Conservation (phyloP, 108 stramenopile genomes). For the Stephanodiscus minutulus region DNA sequence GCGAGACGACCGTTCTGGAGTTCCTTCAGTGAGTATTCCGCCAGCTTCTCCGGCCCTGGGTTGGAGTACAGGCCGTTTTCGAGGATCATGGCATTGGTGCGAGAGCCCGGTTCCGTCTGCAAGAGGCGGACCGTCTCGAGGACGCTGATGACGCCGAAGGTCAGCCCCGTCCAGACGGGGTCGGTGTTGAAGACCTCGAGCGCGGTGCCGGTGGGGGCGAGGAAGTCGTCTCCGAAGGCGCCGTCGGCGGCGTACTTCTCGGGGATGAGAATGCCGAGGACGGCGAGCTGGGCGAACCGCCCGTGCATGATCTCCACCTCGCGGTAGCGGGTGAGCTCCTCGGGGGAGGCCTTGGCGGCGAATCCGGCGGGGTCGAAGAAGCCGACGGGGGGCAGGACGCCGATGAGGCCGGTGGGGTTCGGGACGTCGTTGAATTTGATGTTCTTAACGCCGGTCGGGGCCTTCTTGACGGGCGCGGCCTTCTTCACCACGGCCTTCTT, state of each 20-base stretch:
- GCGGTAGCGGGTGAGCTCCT: conserved; percentile 44
- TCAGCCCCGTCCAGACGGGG: conserved; percentile 46
- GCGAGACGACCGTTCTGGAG: conserved; percentile 79
- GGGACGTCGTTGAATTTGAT: not conserved
- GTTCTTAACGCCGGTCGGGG: not conserved
- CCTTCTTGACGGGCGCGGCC: not conserved
- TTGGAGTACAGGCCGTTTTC: conserved; percentile 50
- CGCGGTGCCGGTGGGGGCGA: conserved; percentile 49
- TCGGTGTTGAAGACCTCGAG: conserved; percentile 47
- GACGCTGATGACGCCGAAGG: conserved; percentile 33
- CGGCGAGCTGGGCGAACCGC: conserved; percentile 52
- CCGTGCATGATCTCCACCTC: conserved; percentile 68
- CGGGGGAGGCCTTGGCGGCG: conserved; percentile 45
- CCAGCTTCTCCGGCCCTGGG: conserved; percentile 42
- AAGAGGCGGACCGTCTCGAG: conserved; percentile 49
- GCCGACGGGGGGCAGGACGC: conserved; percentile 48
- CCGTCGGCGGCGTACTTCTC: conserved; percentile 55
- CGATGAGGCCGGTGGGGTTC: conserved; percentile 16
- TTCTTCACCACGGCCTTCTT: too few relatives aligned
- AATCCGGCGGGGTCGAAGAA: conserved; percentile 59
- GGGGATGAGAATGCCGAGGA: conserved; percentile 48
- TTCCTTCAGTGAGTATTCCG: conserved; percentile 54
- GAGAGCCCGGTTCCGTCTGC: conserved; percentile 39
- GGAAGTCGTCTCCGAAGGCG: conserved; percentile 56
- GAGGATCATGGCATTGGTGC: conserved; percentile 42